phyloP scores from a whole-genome alignment of 169 alveolate genomes.

The Plasmodium reichenowi region DNA sequence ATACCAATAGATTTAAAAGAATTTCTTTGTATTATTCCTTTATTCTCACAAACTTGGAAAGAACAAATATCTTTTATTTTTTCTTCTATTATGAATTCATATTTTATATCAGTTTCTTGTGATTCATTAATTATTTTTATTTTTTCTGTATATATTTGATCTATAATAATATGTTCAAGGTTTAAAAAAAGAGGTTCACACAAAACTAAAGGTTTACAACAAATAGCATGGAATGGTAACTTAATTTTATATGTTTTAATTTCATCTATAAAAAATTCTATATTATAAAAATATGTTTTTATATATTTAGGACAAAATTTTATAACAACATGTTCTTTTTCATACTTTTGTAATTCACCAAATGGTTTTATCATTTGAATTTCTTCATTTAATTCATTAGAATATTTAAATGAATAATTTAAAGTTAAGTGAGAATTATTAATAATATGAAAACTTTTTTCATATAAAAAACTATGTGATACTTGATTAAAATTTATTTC shows the following conservation, averaged over 20 bases:
- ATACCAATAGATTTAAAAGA: conserved; percentile 17
- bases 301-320: conserved; percentile 52
- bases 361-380: conserved; percentile 14
- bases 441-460: conserved; percentile 20
- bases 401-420: conserved; percentile 32
- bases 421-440: conserved; percentile 51
- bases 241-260: conserved; percentile 42
- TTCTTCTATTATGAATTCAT: conserved; percentile 57
- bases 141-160: conserved; percentile 46
- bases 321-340: conserved; percentile 24
- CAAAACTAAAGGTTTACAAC: conserved; percentile 20
- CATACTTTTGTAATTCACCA: conserved; percentile 15
- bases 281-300: conserved; percentile 13
- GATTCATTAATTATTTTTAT: conserved; percentile 42
- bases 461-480: conserved; percentile 59
- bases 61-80: conserved; percentile 29
- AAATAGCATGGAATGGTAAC: conserved; percentile 39
- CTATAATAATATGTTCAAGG: conserved; percentile 53
- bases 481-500: conserved; percentile 44
- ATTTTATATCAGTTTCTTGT: conserved; percentile 35
- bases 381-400: conserved; percentile 63
- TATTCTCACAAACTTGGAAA: conserved; percentile 16
- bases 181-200: conserved; percentile 43
- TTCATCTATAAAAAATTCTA: conserved; percentile 42
- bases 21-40: conserved; percentile 44